These are phyloP conservation scores for Linnemannia hyalina DNA, from an alignment of 192 early-diverging fungal species.

Conservation along the genomic window DNA sequence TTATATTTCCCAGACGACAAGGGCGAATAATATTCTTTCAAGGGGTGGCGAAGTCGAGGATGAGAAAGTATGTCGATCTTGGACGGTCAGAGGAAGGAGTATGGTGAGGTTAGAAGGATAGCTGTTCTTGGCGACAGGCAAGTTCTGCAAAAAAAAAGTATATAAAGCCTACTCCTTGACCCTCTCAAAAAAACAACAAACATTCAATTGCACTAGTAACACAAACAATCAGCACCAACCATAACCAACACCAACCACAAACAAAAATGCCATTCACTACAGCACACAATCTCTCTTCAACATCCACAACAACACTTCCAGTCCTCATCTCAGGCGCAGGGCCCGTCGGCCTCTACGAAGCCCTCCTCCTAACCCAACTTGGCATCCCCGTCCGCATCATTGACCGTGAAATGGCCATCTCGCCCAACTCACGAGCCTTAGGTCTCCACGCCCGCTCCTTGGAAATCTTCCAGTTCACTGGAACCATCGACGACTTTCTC, in stretches of 20 bases:
- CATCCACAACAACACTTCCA: background rate
- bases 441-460: conserved; percentile 17
- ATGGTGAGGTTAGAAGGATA: background rate
- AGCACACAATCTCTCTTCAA: background rate
- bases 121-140: background rate
- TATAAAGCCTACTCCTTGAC: background rate
- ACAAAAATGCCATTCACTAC: background rate
- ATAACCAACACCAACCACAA: background rate
- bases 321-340: conserved; percentile 33
- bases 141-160: background rate
- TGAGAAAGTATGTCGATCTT: too few relatives aligned
- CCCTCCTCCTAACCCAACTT: conserved; percentile 18
- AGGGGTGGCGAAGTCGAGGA: too few relatives aligned
- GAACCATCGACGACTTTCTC: background rate
- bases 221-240: background rate
- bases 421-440: conserved; percentile 2
- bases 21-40: too few relatives aligned
- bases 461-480: conserved; percentile 14
- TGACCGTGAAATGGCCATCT: conserved; percentile 7
- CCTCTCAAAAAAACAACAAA: background rate
- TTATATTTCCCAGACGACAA: too few relatives aligned
- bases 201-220: background rate
- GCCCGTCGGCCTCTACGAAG: conserved; percentile 26
- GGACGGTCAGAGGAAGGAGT: too few relatives aligned
- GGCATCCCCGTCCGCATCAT: conserved; percentile 14